These are phyloP conservation scores for Myxozyma neglecta DNA, from an alignment of 805 yeast genomes.

Conservation along the genomic window DNA sequence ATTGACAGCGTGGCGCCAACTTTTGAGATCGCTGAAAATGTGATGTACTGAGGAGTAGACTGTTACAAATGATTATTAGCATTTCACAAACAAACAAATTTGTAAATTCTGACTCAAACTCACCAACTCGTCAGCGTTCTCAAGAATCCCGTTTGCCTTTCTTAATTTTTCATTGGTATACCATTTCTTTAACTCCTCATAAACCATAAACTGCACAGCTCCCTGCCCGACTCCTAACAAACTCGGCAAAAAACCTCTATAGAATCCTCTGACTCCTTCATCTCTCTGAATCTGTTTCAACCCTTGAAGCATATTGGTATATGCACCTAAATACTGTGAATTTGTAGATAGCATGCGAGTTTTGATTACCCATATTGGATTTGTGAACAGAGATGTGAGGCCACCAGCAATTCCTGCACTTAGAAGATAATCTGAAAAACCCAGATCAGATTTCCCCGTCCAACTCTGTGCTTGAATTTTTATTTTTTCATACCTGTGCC, in stretches of 20 bases:
- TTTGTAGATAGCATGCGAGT: constrained; percentile 64
- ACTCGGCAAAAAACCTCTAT: constrained; percentile 75
- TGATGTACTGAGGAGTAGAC: constrained; percentile 58
- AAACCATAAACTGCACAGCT: constrained; percentile 80
- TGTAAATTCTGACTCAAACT: constrained; percentile 1
- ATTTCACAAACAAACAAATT: background rate
- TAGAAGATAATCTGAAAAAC: constrained; percentile 49
- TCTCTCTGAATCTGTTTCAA: constrained; percentile 46
- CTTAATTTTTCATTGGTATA: background rate
- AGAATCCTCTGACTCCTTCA: constrained; percentile 64
- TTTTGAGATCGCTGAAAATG: constrained; percentile 68
- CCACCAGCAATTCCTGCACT: constrained; percentile 73
- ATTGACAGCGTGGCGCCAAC: constrained; percentile 62
- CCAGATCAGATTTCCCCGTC: constrained; percentile 35
- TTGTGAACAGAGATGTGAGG: constrained; percentile 72
- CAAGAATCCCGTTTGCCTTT: background rate
- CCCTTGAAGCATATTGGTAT: constrained; percentile 60
- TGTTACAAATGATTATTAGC: background rate
- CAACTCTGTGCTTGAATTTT: constrained; percentile 1
- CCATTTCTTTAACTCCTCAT: constrained; percentile 66
- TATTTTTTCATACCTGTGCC: constrained; percentile 23
- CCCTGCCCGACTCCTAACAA: constrained; percentile 85
- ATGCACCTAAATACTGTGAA: constrained; percentile 49
- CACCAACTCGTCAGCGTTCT: background rate
- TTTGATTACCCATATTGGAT: constrained; percentile 94